Evolutionary conservation across 805 yeast genomes (phyloP).

Genomic region (Saccharomyces kudriavzevii): DNA sequence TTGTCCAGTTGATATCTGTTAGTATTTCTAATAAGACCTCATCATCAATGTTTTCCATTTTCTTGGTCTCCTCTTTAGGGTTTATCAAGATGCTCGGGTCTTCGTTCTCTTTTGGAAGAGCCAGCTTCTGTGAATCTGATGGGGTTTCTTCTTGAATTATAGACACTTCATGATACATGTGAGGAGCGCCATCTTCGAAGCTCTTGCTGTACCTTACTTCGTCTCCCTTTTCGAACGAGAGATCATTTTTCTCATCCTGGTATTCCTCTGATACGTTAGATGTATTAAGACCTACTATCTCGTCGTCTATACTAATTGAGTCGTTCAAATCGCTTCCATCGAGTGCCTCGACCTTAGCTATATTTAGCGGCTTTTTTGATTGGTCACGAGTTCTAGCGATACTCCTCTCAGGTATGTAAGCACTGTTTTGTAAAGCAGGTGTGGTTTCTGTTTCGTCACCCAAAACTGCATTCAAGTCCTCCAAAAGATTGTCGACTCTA

Average conservation of each 20-base stretch:
- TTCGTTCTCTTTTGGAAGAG: slow-evolving; percentile 1
- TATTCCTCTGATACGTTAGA: slow-evolving; percentile 1
- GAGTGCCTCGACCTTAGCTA: slow-evolving; percentile 6
- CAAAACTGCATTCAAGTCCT: slow-evolving; percentile 21
- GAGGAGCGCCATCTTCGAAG: slow-evolving; percentile 9
- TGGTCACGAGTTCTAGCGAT: not conserved
- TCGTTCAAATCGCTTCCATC: slow-evolving; percentile 1
- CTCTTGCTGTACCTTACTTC: slow-evolving; percentile 23
- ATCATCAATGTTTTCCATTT: slow-evolving; percentile 31
- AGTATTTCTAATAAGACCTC: slow-evolving; percentile 45
- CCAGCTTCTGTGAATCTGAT: not conserved
- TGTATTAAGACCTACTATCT: slow-evolving; percentile 2
- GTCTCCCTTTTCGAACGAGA: slow-evolving; percentile 32
- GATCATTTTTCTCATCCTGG: slow-evolving; percentile 24
- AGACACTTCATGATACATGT: slow-evolving; percentile 24
- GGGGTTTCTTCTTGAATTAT: slow-evolving; percentile 28
- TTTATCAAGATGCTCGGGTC: not conserved
- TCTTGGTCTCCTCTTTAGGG: not conserved
- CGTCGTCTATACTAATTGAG: slow-evolving; percentile 1
- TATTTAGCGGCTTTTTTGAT: not conserved
- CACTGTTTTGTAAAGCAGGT: not conserved
- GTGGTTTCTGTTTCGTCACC: slow-evolving; percentile 5
- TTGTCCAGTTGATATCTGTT: slow-evolving; percentile 71
- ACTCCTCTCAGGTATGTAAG: not conserved
- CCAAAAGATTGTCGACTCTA: slow-evolving; percentile 13